Base-by-base conservation (phyloP, 2,329 filamentous ascomycete species). In the Calonectria montana region DNA sequence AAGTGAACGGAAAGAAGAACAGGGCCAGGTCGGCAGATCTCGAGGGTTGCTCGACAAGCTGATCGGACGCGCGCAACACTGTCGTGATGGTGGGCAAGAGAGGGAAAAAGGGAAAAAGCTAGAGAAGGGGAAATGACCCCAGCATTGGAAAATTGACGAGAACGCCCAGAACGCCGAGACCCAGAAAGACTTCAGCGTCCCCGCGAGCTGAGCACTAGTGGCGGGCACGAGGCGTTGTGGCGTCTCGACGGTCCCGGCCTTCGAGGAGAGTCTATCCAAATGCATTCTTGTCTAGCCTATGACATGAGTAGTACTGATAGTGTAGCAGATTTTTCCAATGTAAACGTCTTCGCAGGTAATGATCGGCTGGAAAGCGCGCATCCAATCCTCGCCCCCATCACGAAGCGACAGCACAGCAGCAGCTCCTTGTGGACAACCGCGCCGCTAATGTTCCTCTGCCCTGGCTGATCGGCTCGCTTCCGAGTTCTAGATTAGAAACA, bases 241-340 rank as follows among this genome's bases (percentile, higher is more conserved):
- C 75, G 73, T 63, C 21, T 25, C 13, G 94, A 81, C 16, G 55
- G 69, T 48, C 55, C 45, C 47, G 31, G 23, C 62, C 29, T 39
- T 65, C n/a, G 41, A 23, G 43, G 53, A n/a, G 31, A 65, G 59
- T 57, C 29, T 35, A 23, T 37, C 61, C 48, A 29, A 21, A 48
- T 50, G 61, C 62, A 65, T 70, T 70, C 25, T 41, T 2, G 23
- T 27, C 18, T 15, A 16, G 37, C 18, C 41, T 62, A 9, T 41
- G 16, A n/a, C 31, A 37, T 25, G 31, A 57, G 29, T 15, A 57
- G 12, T n/a, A 9, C 29, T 4, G 9, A n/a, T 35, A 23, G 50
- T 16, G 29, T 7, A 15, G 31, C 31, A 21, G n/a, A 1, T 27
- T 48, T 48, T 25, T 10, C 3, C n/a, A 25, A 27, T 23, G 12